Evolutionary conservation across 768 basidiomycete species (phyloP), one percentile per base, ranked within the genome.

Genomic region (Lactarius hatsudake): DNA sequence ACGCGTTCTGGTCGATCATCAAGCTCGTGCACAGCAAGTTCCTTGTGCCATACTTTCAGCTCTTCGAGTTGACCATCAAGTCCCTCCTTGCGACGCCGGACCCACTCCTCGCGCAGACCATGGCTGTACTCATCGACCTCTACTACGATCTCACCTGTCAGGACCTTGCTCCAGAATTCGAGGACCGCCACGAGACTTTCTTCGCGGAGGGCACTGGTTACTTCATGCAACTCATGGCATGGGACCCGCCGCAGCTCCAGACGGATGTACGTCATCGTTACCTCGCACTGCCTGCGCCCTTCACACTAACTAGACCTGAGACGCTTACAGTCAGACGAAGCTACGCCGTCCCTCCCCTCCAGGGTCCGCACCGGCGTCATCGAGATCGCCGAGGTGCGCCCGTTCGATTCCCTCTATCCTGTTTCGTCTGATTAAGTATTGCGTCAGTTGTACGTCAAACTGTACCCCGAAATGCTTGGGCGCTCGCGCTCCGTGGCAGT

Each of bases 61-160:
- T 98, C 58, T 96, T 97, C 78, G 79, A 87, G 70, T 83, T 85
- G 73, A 86, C 90, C 13, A 82, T 86, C 0, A 72, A 75, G 0
- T 74, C 85, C 18, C 80, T 91, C 32, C 78, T 91, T 56, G 73
- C 79, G 5, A 74, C 70, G 70, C 81, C 72, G 36, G 75, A 66
- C 64, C 80, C 68, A 40, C 80, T 84, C 26, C 72, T 94, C 38
- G 88, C 91, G 1, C 90, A 92, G 69, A 83, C 85, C 0, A 88
- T 93, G 83, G 84, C 88, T 23, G 81, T 94, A 8, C 81, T 97
- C 18, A 81, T 91, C 20, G 91, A 96, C 42, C 86, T 98, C 30
- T 98, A 90, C 80, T 90, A 95, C 73, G 97, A 98, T 76, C 86
- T 99, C 70, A 94, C 91, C 2, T 92, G 91, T 71, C 96, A 98